A percentile compares a stretch with the other conserved stretches of the same genome.
phyloP scores from a whole-genome alignment of 1,284 basidiomycete genomes.

The Puccinia triticina region DNA sequence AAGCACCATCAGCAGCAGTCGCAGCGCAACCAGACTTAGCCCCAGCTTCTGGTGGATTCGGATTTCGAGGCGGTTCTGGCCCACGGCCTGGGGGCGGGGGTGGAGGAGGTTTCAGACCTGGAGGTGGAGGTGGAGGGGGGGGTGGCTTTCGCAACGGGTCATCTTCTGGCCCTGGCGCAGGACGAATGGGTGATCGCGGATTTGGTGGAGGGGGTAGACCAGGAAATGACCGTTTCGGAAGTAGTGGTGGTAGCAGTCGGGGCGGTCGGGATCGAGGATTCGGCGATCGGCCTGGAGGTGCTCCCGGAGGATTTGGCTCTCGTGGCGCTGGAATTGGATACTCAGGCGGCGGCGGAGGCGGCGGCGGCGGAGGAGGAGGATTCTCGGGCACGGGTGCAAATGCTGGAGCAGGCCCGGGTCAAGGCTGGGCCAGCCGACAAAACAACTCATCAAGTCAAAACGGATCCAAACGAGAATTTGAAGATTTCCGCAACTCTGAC shows the following conservation, averaged over 20 bases:
- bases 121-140: slow-evolving; percentile 58
- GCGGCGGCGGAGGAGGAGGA: slow-evolving; percentile 43
- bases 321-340: slow-evolving; percentile 37
- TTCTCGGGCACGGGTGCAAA: slow-evolving; percentile 50
- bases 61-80: slow-evolving; percentile 56
- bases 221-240: slow-evolving; percentile 55
- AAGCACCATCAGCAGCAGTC: slow-evolving; percentile 65
- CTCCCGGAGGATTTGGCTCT: slow-evolving; percentile 17
- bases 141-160: slow-evolving; percentile 35
- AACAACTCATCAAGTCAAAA: slow-evolving; percentile 31
- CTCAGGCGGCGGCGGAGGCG: slow-evolving; percentile 33
- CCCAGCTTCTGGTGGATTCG: slow-evolving; percentile 52
- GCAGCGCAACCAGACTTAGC: slow-evolving; percentile 29
- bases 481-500: slow-evolving; percentile 43
- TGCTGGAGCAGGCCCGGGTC: slow-evolving; percentile 50
- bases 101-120: slow-evolving; percentile 60
- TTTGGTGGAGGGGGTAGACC: slow-evolving; percentile 57
- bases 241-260: slow-evolving; percentile 24
- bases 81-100: slow-evolving; percentile 62
- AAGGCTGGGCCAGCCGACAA: slow-evolving; percentile 50
- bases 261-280: slow-evolving; percentile 53
- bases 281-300: slow-evolving; percentile 38
- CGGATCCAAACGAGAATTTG: slow-evolving; percentile 47
- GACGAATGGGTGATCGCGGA: slow-evolving; percentile 52
- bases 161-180: slow-evolving; percentile 29